Evolutionary conservation across 2,329 filamentous ascomycete species (phyloP).

Genomic region (Knoxdaviesia capensis): DNA sequence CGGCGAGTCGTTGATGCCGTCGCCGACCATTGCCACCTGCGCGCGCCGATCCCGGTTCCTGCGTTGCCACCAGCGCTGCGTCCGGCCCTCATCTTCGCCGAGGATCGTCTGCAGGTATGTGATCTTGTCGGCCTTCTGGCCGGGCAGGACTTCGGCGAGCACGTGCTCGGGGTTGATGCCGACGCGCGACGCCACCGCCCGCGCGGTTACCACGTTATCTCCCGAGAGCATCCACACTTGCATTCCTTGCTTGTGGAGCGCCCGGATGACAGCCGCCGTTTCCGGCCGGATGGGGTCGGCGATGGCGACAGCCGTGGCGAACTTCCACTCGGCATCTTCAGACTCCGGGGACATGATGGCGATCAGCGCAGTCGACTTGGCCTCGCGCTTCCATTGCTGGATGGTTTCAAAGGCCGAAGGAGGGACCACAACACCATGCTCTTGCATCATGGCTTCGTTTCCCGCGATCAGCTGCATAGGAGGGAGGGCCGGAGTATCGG

Average conservation of each 20-base stretch:
- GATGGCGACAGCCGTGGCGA: constrained; percentile 52
- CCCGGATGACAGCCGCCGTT: constrained; percentile 40
- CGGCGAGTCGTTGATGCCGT: constrained; percentile 78
- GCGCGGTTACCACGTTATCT: constrained; percentile 71
- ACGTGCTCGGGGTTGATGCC: constrained; percentile 58
- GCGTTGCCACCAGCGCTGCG: constrained; percentile 7
- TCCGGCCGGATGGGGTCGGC: constrained; percentile 67
- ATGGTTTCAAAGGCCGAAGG: constrained; percentile 16
- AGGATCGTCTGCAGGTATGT: constrained; percentile 36
- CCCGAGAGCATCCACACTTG: constrained; percentile 86
- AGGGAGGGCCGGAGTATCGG: too few species aligned
- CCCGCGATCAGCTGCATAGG: constrained; percentile 40
- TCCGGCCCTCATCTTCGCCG: constrained; percentile 12
- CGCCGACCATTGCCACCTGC: constrained; percentile 65
- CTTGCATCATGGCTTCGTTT: constrained; percentile 49
- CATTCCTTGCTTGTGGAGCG: constrained; percentile 44
- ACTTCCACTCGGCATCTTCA: constrained; percentile 16
- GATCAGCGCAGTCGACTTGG: constrained; percentile 42
- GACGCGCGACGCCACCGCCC: constrained; percentile 54
- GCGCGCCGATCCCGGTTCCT: constrained; percentile 13
- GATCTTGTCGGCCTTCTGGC: constrained; percentile 60
- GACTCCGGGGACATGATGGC: constrained; percentile 18
- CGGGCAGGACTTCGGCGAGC: constrained; percentile 71
- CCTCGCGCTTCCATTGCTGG: constrained; percentile 37
- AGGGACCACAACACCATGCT: constrained; percentile 21